phyloP scores from a whole-genome alignment of 1,284 basidiomycete species.

The Moesziomyces antarcticus region DNA sequence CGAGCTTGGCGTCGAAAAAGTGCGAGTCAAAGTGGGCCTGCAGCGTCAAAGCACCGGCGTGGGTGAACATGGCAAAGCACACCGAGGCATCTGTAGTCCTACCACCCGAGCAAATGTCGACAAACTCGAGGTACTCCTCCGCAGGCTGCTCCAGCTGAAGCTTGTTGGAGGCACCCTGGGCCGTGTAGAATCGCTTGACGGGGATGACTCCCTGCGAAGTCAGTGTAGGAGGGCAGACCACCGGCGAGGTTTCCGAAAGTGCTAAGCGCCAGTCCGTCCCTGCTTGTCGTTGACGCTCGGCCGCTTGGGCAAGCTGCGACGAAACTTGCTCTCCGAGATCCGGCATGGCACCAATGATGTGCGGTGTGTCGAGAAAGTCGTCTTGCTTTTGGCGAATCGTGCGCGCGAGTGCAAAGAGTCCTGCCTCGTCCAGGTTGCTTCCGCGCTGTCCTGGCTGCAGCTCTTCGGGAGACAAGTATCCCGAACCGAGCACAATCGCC shows the following conservation, averaged over 20 bases:
- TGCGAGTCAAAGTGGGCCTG: conserved; percentile 30
- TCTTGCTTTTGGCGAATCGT: conserved; percentile 28
- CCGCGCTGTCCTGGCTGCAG: conserved; percentile 15
- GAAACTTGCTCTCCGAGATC: conserved; percentile 13
- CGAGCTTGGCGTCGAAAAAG: conserved; percentile 30
- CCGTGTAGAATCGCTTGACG: conserved; percentile 21
- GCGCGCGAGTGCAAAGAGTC: conserved; percentile 21
- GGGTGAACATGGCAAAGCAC: conserved; percentile 26
- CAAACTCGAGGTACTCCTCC: conserved; percentile 10
- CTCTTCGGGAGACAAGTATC: conserved; percentile 17
- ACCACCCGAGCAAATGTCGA: conserved; percentile 5
- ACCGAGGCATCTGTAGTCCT: conserved; percentile 30
- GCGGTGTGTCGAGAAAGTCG: conserved; percentile 15
- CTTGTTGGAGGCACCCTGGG: conserved; percentile 14
- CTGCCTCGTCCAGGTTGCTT: conserved; percentile 10
- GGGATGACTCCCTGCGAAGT: conserved; percentile 26
- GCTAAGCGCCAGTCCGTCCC: conserved; percentile 19
- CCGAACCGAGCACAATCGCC: conserved; percentile 24
- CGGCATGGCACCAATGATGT: conserved; percentile 25
- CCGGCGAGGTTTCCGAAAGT: conserved; percentile 25
- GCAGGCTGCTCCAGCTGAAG: conserved; percentile 7
- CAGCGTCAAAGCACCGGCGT: conserved; percentile 14
- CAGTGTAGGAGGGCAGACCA: conserved; percentile 23
- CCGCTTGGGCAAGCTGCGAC: conserved; percentile 9
- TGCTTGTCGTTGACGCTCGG: conserved; percentile 11